Evolutionary conservation across 2,329 filamentous ascomycete genomes (phyloP).

Genomic region (Fusarium illudens): DNA sequence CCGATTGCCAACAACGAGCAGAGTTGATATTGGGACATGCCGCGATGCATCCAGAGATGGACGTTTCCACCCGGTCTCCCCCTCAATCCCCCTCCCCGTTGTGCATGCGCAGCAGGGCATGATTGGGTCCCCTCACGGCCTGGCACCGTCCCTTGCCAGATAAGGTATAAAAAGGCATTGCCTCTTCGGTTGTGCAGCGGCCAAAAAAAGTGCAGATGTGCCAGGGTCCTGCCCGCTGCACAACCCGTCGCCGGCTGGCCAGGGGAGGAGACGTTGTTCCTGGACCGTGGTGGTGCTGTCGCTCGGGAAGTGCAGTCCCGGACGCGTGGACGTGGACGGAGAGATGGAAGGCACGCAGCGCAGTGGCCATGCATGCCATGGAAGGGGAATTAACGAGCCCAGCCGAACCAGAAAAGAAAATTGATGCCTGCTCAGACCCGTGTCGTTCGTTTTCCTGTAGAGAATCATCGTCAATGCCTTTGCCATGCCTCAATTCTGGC

Average conservation of each 20-base stretch:
- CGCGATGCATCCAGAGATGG: not conserved
- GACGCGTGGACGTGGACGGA: constrained; percentile 14
- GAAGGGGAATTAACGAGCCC: constrained; percentile 15
- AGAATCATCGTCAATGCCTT: constrained; percentile 20
- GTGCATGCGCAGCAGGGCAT: constrained; percentile 32
- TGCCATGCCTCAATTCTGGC: constrained; percentile 36
- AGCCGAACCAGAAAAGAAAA: not conserved
- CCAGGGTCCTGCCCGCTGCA: constrained; percentile 31
- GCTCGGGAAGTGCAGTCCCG: constrained; percentile 15
- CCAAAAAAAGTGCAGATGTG: constrained; percentile 29
- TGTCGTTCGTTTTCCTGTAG: constrained; percentile 35
- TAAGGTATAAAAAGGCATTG: constrained; percentile 30
- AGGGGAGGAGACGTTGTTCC: constrained; percentile 28
- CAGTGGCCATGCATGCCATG: not conserved
- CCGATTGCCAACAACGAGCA: not conserved
- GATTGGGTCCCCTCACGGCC: constrained; percentile 30
- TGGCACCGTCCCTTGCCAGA: constrained; percentile 27
- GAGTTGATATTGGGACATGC: constrained; percentile 6
- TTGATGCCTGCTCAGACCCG: constrained; percentile 1
- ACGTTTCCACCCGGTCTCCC: constrained; percentile 20
- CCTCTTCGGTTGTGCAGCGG: constrained; percentile 27
- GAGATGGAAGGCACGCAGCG: constrained; percentile 11
- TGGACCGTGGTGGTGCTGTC: constrained; percentile 16
- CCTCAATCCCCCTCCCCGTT: constrained; percentile 29
- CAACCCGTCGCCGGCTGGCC: constrained; percentile 18